Evolutionary conservation across 768 basidiomycete genomes (phyloP).

Genomic region (Amanita jacksonii): DNA sequence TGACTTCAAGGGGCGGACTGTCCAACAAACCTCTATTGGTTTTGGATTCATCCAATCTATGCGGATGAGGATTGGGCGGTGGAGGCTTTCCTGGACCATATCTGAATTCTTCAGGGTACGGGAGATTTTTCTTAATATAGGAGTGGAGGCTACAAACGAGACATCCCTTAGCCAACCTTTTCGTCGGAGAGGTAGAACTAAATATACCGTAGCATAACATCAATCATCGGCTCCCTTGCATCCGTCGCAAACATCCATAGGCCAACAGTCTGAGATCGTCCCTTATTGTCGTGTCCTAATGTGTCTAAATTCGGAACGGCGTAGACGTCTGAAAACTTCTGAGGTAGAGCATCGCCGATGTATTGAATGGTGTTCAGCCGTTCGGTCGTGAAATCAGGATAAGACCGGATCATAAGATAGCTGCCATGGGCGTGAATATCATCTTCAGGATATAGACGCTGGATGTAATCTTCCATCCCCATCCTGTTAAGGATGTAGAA

Average conservation of each 20-base stretch:
- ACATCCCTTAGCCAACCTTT: not conserved
- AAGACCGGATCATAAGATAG: constrained; percentile 68
- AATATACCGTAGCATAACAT: constrained; percentile 55
- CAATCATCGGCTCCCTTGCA: constrained; percentile 59
- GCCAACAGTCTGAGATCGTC: constrained; percentile 48
- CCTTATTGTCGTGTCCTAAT: constrained; percentile 41
- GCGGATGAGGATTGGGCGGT: constrained; percentile 37
- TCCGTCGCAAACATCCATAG: constrained; percentile 70
- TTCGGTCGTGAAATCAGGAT: constrained; percentile 53
- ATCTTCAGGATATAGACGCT: constrained; percentile 72
- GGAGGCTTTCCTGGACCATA: constrained; percentile 62
- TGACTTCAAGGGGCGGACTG: too few species aligned
- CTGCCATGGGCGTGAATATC: constrained; percentile 50
- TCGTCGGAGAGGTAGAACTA: constrained; percentile 14
- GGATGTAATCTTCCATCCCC: constrained; percentile 70
- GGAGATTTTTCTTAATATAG: constrained; percentile 53
- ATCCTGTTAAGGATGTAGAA: constrained; percentile 79
- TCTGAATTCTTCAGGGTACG: constrained; percentile 64
- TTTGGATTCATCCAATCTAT: constrained; percentile 19
- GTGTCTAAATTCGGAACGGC: constrained; percentile 35
- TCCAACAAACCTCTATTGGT: constrained; percentile 5
- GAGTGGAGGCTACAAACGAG: constrained; percentile 41
- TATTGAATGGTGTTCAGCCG: constrained; percentile 31
- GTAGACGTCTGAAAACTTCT: constrained; percentile 45
- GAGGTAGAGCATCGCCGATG: constrained; percentile 15